Percentiles rank a stretch among this genome's conserved stretches.
Conservation (phyloP, 495 filamentous ascomycete genomes). For the Parachaetomium inaequale region DNA sequence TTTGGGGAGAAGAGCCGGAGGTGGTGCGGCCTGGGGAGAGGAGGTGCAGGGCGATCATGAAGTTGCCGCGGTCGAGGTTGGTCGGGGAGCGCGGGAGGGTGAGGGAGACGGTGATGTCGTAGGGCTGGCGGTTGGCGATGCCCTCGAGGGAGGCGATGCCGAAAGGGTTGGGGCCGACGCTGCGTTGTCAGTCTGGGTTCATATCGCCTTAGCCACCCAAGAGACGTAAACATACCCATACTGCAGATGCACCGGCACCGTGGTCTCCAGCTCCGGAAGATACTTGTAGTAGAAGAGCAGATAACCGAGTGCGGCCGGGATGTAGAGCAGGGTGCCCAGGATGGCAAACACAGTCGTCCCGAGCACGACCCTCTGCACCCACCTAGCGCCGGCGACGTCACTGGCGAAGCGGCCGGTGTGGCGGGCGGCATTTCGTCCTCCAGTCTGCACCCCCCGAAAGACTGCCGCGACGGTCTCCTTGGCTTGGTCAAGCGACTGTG, state of each 20-base stretch:
- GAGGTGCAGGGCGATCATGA: conserved; percentile 84
- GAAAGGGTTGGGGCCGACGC: conserved; percentile 50
- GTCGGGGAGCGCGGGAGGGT: conserved; percentile 55
- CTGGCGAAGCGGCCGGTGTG: background rate
- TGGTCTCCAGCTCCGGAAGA: conserved; percentile 65
- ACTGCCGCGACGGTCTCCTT: background rate
- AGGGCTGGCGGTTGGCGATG: conserved; percentile 54
- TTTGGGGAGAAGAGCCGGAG: background rate
- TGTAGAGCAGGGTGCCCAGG: conserved; percentile 57
- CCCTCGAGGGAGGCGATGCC: conserved; percentile 47
- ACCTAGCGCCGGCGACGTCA: background rate
- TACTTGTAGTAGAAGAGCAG: conserved; percentile 75
- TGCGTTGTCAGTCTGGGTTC: conserved; percentile 16
- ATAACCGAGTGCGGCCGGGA: conserved; percentile 64
- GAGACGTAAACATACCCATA: conserved; percentile 58
- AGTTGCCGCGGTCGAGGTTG: conserved; percentile 71
- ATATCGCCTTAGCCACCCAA: background rate
- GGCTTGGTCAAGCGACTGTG: background rate
- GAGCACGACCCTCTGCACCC: conserved; percentile 49
- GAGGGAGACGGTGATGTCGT: conserved; percentile 60
- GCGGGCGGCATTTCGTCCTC: background rate
- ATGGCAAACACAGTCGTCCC: conserved; percentile 61
- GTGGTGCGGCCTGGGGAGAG: conserved; percentile 28
- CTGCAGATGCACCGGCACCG: conserved; percentile 71
- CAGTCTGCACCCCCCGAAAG: background rate